phyloP scores from a whole-genome alignment of 2,329 filamentous ascomycete species.

The Pseudofabraea citricarpa region DNA sequence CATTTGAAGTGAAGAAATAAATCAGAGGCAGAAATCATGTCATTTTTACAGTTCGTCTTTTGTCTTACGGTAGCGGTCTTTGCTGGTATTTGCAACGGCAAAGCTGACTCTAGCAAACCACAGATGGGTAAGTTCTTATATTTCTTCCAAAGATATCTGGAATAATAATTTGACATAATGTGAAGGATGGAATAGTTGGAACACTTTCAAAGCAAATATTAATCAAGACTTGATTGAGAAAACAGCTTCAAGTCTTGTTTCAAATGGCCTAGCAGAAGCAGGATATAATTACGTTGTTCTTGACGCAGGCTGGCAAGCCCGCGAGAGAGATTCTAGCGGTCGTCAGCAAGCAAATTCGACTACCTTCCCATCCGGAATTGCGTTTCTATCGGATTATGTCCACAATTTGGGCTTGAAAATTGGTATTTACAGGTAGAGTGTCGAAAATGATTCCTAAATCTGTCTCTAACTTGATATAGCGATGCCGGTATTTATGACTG shows the following conservation, averaged over 20 bases:
- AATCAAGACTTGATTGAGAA: constrained; percentile 15
- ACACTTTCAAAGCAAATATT: constrained; percentile 14
- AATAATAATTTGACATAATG: too few species aligned
- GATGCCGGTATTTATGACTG: constrained; percentile 33
- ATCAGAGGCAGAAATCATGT: too few species aligned
- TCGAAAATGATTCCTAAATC: neutral
- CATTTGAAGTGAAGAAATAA: too few species aligned
- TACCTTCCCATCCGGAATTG: constrained; percentile 40
- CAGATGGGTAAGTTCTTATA: too few species aligned
- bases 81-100: too few species aligned
- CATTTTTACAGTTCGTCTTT: too few species aligned
- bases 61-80: too few species aligned
- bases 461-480: neutral
- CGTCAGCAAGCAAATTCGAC: constrained; percentile 18
- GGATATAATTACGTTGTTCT: constrained; percentile 15
- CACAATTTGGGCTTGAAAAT: constrained; percentile 24
- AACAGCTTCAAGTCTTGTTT: constrained; percentile 10
- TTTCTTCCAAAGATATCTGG: too few species aligned
- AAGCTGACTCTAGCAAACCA: too few species aligned
- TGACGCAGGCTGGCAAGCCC: constrained; percentile 20
- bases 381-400: constrained; percentile 16
- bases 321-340: constrained; percentile 13
- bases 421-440: constrained; percentile 39
- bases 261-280: constrained; percentile 8
- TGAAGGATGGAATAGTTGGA: constrained; percentile 8